These are phyloP conservation scores for Metarhizium guizhouense DNA, from an alignment of 2,329 filamentous ascomycete species.

Conservation along the genomic window DNA sequence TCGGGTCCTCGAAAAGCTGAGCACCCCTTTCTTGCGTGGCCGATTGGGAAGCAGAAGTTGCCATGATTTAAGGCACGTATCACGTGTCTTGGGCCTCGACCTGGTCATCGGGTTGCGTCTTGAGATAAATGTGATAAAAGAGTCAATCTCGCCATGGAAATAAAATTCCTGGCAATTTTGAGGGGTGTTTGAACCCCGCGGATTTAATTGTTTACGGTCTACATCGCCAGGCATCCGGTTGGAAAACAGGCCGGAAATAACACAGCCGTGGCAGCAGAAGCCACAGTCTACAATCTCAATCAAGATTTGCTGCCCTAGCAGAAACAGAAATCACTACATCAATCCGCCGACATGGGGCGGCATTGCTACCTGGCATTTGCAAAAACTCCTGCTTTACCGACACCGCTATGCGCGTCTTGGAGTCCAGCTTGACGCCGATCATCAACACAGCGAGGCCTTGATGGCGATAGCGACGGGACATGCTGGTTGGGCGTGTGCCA, in stretches of 20 bases:
- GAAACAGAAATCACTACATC: neutral
- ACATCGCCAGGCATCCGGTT: neutral
- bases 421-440: neutral
- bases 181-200: neutral
- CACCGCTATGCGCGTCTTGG: neutral
- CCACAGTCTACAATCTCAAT: neutral
- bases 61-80: constrained; percentile 6
- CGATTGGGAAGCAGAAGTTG: constrained; percentile 1
- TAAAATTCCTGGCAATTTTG: neutral
- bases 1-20: neutral
- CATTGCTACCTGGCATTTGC: neutral
- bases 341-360: neutral
- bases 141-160: constrained; percentile 1
- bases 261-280: neutral
- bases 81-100: constrained; percentile 7
- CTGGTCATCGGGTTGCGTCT: neutral
- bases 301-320: neutral
- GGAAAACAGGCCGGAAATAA: neutral
- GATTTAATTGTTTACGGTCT: neutral
- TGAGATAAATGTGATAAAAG: constrained; percentile 7
- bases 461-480: too few relatives aligned
- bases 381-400: neutral
- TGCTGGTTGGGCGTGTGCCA: too few relatives aligned
- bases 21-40: neutral
- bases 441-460: neutral